Conservation (phyloP, 495 filamentous ascomycete species). For the Hypomontagnella monticulosa region DNA sequence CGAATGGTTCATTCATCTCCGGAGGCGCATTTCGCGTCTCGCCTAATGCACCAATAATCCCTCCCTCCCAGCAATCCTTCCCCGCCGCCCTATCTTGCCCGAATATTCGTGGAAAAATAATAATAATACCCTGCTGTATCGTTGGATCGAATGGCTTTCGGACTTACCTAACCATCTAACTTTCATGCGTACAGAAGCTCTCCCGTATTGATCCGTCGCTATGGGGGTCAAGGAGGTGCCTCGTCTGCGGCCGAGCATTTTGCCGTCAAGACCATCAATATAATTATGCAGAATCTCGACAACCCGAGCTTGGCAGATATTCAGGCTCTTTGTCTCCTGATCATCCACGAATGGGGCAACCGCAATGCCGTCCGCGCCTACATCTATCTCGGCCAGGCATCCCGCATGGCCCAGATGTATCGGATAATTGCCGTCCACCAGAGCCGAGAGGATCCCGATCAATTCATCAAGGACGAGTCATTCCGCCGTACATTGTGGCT, state of each 20-base stretch:
- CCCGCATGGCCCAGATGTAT: conserved; percentile 63
- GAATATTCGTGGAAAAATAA: conserved; percentile 26
- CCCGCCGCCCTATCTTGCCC: conserved; percentile 26
- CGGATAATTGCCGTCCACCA: conserved; percentile 58
- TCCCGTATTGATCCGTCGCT: conserved; percentile 58
- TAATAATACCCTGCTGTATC: background rate
- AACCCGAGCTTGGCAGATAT: conserved; percentile 61
- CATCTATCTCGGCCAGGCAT: conserved; percentile 61
- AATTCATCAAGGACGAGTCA: conserved; percentile 62
- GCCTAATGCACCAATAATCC: conserved; percentile 37
- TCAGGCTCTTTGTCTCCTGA: conserved; percentile 60
- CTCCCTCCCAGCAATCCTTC: conserved; percentile 9
- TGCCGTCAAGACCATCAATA: conserved; percentile 57
- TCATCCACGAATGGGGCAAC: conserved; percentile 63
- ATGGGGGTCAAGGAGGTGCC: conserved; percentile 56
- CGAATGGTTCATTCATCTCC: conserved; percentile 44
- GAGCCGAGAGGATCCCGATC: conserved; percentile 54
- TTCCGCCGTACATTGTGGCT: conserved; percentile 63
- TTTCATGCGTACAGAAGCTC: conserved; percentile 50
- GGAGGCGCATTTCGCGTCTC: conserved; percentile 34
- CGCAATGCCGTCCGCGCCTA: conserved; percentile 62
- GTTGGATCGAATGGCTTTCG: background rate
- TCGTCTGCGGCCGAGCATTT: conserved; percentile 59
- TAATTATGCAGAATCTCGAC: conserved; percentile 58
- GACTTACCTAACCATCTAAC: conserved; percentile 32